Conservation (phyloP, 805 yeast genomes). For the Schizosaccharomyces octosporus region DNA sequence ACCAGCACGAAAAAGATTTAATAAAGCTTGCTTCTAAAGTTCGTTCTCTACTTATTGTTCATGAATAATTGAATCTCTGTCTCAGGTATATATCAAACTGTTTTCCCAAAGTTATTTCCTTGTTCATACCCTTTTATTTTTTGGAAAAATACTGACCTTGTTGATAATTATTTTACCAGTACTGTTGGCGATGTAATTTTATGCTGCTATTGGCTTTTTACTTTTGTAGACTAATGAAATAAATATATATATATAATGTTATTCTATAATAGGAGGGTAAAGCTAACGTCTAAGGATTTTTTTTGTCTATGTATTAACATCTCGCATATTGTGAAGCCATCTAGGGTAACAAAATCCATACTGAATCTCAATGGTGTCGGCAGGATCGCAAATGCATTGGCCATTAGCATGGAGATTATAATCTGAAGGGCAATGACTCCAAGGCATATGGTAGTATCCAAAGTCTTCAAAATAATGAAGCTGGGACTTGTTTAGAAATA, state of each 20-base stretch:
- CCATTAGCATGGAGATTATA: conserved; percentile 6
- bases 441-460: conserved; percentile 34
- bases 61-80: no score
- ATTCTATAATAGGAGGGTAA: no score
- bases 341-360: not conserved
- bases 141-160: not conserved
- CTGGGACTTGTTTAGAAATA: conserved; percentile 25
- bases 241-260: no score
- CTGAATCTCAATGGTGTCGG: not conserved
- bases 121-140: not conserved
- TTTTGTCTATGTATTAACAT: not conserved
- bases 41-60: not conserved
- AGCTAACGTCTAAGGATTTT: no score
- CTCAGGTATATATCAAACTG: no score
- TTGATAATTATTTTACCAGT: no score
- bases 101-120: not conserved
- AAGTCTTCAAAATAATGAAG: conserved; percentile 37
- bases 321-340: not conserved
- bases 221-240: no score
- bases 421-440: conserved; percentile 9
- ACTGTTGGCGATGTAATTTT: no score
- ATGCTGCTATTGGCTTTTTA: no score
- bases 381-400: conserved; percentile 6
- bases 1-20: not conserved
- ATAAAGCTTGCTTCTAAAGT: not conserved